A percentile compares a stretch with the other conserved stretches of the same genome.
Evolutionary conservation across 192 early-diverging fungal species (phyloP).

Genomic region (Chytriomyces confervae): DNA sequence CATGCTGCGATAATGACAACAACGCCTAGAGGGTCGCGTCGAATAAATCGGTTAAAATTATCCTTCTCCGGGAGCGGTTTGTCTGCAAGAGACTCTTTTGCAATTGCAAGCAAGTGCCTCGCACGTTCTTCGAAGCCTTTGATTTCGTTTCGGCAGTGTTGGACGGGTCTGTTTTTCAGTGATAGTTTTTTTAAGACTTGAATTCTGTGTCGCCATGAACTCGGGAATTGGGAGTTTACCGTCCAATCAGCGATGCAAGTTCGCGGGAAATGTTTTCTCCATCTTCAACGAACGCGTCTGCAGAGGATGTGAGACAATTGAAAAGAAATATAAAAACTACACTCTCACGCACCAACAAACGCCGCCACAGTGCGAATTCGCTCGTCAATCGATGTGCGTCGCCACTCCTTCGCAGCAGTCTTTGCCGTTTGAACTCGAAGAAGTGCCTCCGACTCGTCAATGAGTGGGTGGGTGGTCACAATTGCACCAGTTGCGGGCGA

Average conservation of each 20-base stretch:
- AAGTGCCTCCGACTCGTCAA: constrained; percentile 19
- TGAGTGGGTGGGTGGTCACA: constrained; percentile 29
- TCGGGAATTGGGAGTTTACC: constrained; percentile 34
- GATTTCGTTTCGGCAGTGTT: constrained; percentile 72
- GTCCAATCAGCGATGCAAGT: constrained; percentile 71
- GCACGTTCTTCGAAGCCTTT: constrained; percentile 73
- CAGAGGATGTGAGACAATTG: constrained; percentile 41
- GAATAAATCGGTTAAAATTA: constrained; percentile 68
- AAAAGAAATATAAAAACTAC: neutral
- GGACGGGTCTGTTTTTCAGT: constrained; percentile 48
- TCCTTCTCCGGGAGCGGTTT: constrained; percentile 56
- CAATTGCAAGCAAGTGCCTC: constrained; percentile 71
- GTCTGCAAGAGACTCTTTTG: constrained; percentile 66
- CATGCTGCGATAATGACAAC: constrained; percentile 72
- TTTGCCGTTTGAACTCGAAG: constrained; percentile 47
- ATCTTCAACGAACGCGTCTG: constrained; percentile 57
- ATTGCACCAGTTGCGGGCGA: constrained; percentile 32
- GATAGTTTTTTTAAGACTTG: neutral
- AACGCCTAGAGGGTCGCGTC: constrained; percentile 76
- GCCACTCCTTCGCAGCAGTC: constrained; percentile 62
- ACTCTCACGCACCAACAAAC: constrained; percentile 19
- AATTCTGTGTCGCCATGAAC: neutral
- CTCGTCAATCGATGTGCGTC: constrained; percentile 53
- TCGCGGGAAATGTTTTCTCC: constrained; percentile 62
- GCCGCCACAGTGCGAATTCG: constrained; percentile 58